Conservation (phyloP, 2,329 filamentous ascomycete genomes). For the Emmonsiellopsis sp. region DNA sequence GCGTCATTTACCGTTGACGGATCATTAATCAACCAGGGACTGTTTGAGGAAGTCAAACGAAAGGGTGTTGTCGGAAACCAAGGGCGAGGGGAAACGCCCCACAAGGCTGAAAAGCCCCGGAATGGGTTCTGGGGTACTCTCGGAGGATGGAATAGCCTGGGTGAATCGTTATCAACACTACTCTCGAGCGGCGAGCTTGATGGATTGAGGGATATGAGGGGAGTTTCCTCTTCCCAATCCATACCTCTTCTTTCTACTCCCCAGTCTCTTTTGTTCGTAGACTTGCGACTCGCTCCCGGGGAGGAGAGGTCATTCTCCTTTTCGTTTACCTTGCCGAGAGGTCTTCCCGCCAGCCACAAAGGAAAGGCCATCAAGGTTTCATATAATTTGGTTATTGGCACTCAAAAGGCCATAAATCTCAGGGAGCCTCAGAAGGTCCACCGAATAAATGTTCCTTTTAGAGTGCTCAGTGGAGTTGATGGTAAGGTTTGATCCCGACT, state of each 20-base stretch:
- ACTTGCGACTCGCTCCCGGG: conserved; percentile 75
- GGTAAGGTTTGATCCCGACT: conserved; percentile 31
- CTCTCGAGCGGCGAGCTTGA: conserved; percentile 81
- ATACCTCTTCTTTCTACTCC: conserved; percentile 90
- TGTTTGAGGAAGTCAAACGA: conserved; percentile 92
- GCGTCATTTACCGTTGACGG: conserved; percentile 89
- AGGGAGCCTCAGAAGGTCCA: conserved; percentile 73
- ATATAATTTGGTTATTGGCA: conserved; percentile 85
- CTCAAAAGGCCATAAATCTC: conserved; percentile 70
- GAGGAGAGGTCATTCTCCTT: conserved; percentile 86
- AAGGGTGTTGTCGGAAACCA: conserved; percentile 85
- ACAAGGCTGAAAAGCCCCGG: conserved; percentile 51
- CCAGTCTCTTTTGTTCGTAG: conserved; percentile 92
- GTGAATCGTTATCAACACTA: conserved; percentile 78
- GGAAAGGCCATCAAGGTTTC: conserved; percentile 90
- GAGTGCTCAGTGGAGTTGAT: conserved; percentile 88
- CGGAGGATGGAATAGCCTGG: conserved; percentile 80
- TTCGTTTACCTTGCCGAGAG: conserved; percentile 73
- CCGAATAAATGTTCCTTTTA: conserved; percentile 86
- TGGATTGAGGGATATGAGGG: conserved; percentile 92
- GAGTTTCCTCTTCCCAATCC: conserved; percentile 72
- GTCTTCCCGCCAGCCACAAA: conserved; percentile 81
- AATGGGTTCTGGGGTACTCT: conserved; percentile 72
- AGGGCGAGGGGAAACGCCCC: conserved; percentile 65
- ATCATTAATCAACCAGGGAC: conserved; percentile 76